phyloP scores from a whole-genome alignment of 257 asterid species.

The Perilla frutescens region DNA sequence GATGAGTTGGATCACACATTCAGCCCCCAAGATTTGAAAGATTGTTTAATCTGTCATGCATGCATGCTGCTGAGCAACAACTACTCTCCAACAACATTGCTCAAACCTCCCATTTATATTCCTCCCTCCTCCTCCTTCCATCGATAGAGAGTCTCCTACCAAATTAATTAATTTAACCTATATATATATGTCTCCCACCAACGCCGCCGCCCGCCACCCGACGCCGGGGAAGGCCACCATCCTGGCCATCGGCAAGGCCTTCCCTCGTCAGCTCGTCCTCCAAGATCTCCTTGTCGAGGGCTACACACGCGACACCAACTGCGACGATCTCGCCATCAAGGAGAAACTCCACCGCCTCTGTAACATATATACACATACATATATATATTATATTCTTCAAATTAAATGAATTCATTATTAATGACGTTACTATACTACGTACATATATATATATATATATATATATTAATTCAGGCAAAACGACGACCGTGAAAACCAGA shows the following conservation, averaged over 20 bases:
- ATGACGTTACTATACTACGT: no score
- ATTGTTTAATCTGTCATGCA: conserved; percentile 60
- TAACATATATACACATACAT: conserved; percentile 3
- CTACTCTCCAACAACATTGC: conserved; percentile 57
- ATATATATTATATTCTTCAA: not conserved
- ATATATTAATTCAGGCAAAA: conserved; percentile 59
- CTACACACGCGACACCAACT: conserved; percentile 81
- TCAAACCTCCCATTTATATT: conserved; percentile 40
- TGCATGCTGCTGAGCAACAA: conserved; percentile 43
- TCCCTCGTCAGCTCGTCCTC: conserved; percentile 81
- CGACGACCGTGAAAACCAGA: conserved; percentile 88
- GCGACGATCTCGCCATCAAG: conserved; percentile 67
- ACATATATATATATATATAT: not conserved
- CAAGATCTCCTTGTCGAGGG: conserved; percentile 89
- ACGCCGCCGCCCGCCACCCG: conserved; percentile 45
- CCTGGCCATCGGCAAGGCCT: conserved; percentile 85
- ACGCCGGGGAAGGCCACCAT: conserved; percentile 82
- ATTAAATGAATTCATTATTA: no score
- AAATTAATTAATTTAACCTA: no score
- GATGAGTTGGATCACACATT: conserved; percentile 25
- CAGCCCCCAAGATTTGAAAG: not conserved
- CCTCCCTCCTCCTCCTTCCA: conserved; percentile 34
- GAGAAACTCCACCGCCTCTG: conserved; percentile 86
- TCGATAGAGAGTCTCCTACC: not conserved
- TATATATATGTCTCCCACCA: conserved; percentile 53